These are phyloP conservation scores for Podospora conica DNA, from an alignment of 495 filamentous ascomycete genomes.

Conservation along the genomic window DNA sequence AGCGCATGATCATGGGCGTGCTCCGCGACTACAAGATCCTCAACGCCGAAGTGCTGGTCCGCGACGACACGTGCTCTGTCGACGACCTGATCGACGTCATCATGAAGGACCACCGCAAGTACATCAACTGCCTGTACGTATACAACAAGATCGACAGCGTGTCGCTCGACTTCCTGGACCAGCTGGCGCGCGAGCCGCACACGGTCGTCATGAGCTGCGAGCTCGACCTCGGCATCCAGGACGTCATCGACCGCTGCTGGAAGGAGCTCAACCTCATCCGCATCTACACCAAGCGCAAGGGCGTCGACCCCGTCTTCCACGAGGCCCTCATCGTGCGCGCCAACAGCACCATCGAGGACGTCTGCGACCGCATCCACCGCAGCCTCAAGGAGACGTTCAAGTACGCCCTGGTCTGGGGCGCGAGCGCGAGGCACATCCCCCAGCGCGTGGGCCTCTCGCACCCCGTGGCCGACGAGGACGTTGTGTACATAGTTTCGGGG, in stretches of 20 bases:
- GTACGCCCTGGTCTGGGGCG: conserved; percentile 97
- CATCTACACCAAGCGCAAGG: conserved; percentile 96
- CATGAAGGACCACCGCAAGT: conserved; percentile 97
- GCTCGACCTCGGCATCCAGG: conserved; percentile 91
- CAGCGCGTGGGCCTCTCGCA: conserved; percentile 89
- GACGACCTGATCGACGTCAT: conserved; percentile 98
- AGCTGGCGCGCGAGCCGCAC: conserved; percentile 83
- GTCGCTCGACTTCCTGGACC: conserved; percentile 86
- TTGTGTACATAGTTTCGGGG: conserved; percentile 90
- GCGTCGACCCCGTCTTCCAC: conserved; percentile 80
- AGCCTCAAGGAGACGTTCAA: conserved; percentile 98
- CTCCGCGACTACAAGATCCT: conserved; percentile 97
- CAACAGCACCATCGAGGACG: conserved; percentile 88
- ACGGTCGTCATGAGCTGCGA: conserved; percentile 98
- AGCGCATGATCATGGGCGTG: conserved; percentile 97
- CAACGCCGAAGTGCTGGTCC: conserved; percentile 92
- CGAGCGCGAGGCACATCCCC: conserved; percentile 88
- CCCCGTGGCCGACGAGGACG: conserved; percentile 89
- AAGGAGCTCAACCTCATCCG: conserved; percentile 86
- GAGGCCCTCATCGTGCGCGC: conserved; percentile 91
- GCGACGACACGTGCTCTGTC: conserved; percentile 91
- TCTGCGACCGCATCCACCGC: conserved; percentile 92
- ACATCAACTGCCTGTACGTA: conserved; percentile 92
- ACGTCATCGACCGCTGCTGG: conserved; percentile 95
- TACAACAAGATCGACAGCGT: conserved; percentile 99